Conservation (phyloP, 148 eudicot genomes). For the Camellia sinensis region DNA sequence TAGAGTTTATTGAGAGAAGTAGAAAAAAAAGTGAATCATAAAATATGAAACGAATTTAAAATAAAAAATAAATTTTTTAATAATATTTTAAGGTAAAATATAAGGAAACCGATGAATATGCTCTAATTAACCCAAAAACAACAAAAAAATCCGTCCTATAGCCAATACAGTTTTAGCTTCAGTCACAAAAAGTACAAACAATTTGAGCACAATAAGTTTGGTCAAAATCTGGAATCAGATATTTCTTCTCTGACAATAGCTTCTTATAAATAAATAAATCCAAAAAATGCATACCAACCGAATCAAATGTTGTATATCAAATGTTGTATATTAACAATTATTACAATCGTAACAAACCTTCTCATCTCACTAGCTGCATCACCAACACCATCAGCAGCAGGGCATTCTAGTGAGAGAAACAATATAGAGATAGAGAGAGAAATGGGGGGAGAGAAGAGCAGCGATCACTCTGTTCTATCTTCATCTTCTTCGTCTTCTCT, state of each 20-base stretch:
- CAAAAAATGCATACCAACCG: not conserved
- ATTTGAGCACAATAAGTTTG: not conserved
- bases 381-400: not conserved
- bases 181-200: not conserved
- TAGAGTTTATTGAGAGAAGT: no score
- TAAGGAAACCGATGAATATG: no score
- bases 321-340: not conserved
- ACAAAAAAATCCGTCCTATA: no score
- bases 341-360: not conserved
- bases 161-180: no score
- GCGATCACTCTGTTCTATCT: not conserved
- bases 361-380: not conserved
- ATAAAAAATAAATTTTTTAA: no score
- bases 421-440: constrained; percentile 13
- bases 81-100: no score
- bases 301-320: not conserved
- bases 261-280: no score
- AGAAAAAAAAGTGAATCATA: no score
- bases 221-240: not conserved
- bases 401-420: not conserved
- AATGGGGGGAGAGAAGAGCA: constrained; percentile 14
- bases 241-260: not conserved
- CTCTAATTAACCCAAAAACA: no score
- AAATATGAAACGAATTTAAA: no score
- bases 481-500: constrained; percentile 25